phyloP scores from a whole-genome alignment of 352 stramenopile species.

The Stramenopiles sp. region DNA sequence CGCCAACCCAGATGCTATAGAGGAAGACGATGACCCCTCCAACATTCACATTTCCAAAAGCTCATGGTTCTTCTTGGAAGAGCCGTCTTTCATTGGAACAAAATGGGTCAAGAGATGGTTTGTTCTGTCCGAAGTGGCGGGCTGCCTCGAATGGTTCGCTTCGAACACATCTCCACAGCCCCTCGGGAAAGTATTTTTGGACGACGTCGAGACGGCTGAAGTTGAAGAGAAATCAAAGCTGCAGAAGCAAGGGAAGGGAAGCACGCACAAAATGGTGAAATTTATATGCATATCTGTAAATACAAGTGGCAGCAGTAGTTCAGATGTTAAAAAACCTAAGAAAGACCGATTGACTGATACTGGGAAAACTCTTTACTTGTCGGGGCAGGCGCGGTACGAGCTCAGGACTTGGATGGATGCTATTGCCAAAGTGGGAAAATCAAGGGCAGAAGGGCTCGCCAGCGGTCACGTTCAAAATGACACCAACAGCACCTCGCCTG shows the following conservation, averaged over 20 bases:
- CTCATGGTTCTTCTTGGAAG: neutral
- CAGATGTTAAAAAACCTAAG: neutral
- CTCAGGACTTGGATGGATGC: neutral
- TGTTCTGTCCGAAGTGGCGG: neutral
- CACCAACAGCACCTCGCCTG: too few relatives aligned
- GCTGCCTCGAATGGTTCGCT: neutral
- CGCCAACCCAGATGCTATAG: neutral
- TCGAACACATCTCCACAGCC: neutral
- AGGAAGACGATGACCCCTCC: neutral
- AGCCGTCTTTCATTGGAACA: neutral
- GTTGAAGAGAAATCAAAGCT: neutral
- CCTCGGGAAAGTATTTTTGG: neutral
- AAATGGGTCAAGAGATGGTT: neutral
- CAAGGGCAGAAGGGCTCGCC: neutral
- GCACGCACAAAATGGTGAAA: conserved; percentile 4
- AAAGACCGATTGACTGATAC: neutral
- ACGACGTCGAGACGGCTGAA: neutral
- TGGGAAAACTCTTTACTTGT: neutral
- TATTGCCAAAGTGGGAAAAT: neutral
- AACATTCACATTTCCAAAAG: neutral
- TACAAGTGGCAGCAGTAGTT: neutral
- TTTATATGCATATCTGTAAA: neutral
- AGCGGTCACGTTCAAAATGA: too few relatives aligned
- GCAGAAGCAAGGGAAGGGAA: neutral
- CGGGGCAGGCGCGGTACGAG: neutral